A percentile compares a stretch with the other conserved stretches of the same genome.
These are phyloP conservation scores for Ceratorhiza oryzae-sativae DNA, from an alignment of 1,284 basidiomycete species.

Conservation along the genomic window DNA sequence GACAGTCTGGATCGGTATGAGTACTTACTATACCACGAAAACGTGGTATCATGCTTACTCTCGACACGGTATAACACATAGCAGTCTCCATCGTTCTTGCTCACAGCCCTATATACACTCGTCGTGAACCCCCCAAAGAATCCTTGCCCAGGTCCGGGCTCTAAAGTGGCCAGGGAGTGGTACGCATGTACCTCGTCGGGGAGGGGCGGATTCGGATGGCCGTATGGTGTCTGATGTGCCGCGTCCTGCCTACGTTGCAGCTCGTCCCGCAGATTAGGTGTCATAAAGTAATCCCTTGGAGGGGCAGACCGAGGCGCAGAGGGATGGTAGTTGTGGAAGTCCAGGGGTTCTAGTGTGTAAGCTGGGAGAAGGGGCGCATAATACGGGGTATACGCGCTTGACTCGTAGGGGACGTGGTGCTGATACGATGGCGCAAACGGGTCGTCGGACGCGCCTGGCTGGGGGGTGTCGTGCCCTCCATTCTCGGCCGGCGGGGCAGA, in stretches of 20 bases:
- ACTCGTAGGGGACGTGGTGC: conserved; percentile 21
- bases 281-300: conserved; percentile 58
- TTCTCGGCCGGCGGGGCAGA: background rate
- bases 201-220: conserved; percentile 60
- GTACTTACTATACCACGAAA: background rate
- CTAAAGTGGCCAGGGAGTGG: conserved; percentile 84
- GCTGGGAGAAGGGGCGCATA: conserved; percentile 15
- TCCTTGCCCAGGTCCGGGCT: conserved; percentile 58
- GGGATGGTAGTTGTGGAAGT: conserved; percentile 33
- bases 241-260: conserved; percentile 84
- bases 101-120: conserved; percentile 83
- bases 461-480: background rate
- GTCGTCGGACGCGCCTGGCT: conserved; percentile 6
- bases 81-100: conserved; percentile 74
- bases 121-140: conserved; percentile 81
- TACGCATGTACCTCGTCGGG: conserved; percentile 93
- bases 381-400: conserved; percentile 28
- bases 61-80: conserved; percentile 87
- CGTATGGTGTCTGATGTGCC: conserved; percentile 52
- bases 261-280: conserved; percentile 77
- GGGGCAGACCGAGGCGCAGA: conserved; percentile 47
- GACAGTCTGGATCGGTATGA: conserved; percentile 68
- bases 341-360: conserved; percentile 19
- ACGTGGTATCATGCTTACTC: conserved; percentile 60
- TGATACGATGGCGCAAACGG: conserved; percentile 21